These are phyloP conservation scores for Mortierella claussenii DNA, from an alignment of 192 early-diverging fungal genomes.

Conservation along the genomic window DNA sequence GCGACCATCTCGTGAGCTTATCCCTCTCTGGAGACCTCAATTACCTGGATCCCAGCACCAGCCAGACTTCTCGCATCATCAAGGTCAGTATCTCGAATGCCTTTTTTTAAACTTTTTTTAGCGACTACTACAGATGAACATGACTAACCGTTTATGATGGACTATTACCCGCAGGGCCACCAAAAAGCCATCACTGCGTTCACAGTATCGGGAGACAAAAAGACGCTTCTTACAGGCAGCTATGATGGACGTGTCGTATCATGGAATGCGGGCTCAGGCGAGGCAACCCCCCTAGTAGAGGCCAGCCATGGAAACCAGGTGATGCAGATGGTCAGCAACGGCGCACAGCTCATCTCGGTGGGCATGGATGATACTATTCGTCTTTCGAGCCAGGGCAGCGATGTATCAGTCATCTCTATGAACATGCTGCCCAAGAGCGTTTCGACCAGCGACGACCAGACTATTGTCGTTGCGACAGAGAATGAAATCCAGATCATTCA, in stretches of 20 bases:
- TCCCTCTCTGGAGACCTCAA: slow-evolving; percentile 91
- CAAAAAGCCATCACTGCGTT: slow-evolving; percentile 87
- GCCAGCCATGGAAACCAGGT: slow-evolving; percentile 83
- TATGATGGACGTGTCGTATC: slow-evolving; percentile 92
- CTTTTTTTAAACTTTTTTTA: slow-evolving; percentile 22
- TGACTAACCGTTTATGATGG: too few species aligned
- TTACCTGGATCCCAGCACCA: slow-evolving; percentile 74
- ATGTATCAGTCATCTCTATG: slow-evolving; percentile 57
- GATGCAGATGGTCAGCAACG: slow-evolving; percentile 61
- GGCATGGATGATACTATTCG: slow-evolving; percentile 85
- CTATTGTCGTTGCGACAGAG: slow-evolving; percentile 64
- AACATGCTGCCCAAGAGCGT: slow-evolving; percentile 65
- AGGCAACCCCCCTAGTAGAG: slow-evolving; percentile 62
- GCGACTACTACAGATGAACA: too few species aligned
- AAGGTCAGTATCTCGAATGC: slow-evolving; percentile 43
- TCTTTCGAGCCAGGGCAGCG: slow-evolving; percentile 31
- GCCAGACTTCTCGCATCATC: slow-evolving; percentile 62
- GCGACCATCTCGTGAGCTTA: slow-evolving; percentile 75
- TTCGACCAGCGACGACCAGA: slow-evolving; percentile 57
- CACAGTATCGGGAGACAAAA: slow-evolving; percentile 56
- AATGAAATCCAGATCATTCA: slow-evolving; percentile 64
- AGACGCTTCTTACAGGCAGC: slow-evolving; percentile 84
- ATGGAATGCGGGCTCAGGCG: slow-evolving; percentile 68
- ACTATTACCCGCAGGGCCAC: slow-evolving; percentile 83
- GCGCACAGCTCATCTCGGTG: slow-evolving; percentile 61